Evolutionary conservation across 441 rosid species (phyloP), one percentile per base, ranked within the genome.

Genomic region (Erodium moschatum): DNA sequence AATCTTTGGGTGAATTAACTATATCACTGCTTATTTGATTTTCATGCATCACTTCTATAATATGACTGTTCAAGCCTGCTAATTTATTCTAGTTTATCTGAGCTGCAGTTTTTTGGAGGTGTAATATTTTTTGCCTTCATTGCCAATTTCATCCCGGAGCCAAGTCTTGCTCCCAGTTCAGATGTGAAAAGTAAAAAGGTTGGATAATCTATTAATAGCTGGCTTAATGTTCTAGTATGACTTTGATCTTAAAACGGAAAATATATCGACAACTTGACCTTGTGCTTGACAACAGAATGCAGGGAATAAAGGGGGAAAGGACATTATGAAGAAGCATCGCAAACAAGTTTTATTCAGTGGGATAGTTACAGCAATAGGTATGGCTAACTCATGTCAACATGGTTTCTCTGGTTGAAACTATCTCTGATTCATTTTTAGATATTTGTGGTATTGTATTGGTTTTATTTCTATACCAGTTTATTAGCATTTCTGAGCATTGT

Each of bases 301-400:
- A 69, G 86, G 80, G 54, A 90, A 87, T 71, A 84, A 85, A 33
- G 94, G 90, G 70, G 96, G 88, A 66, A 94, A 94, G 77, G 97
- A 94, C 80, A 66, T 81, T 18, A 82, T 87, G 83, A 94, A 88
- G 84, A 94, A 87, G 86, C 96, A 84, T 69, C 96, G 94, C 27
- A 89, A 86, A 10, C 97, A 94, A 83, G 99, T 94, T 72, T 76
- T 94, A n/a, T 91, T 83, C 65, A 94, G 97, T 71, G 99, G 99
- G 68, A 85, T 94, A 67, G 72, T 94, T 75, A 94, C 99, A 69
- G 97, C 99, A 75, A 81, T 94, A 69, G 99, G 99, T 89, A 79
- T 77, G 79, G 16, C 52, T 70, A 40, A 64, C 68, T 64, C 62
- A 1, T 56, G 9, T 67, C 64, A 33, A 61, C 52, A 35, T 40